Evolutionary conservation across 2,329 filamentous ascomycete species (phyloP).

Genomic region (Colletotrichum acutatum): DNA sequence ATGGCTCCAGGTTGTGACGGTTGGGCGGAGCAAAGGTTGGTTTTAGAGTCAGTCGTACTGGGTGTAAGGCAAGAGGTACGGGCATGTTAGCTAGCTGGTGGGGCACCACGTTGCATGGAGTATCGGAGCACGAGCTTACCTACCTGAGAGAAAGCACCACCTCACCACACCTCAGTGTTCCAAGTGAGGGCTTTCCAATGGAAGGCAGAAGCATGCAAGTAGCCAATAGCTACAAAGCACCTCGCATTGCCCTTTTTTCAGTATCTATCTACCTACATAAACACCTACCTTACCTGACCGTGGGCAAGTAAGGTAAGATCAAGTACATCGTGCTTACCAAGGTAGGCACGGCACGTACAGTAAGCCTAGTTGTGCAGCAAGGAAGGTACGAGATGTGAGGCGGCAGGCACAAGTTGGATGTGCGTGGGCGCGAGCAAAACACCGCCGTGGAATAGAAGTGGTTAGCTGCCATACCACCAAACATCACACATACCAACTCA

Average conservation of each 20-base stretch:
- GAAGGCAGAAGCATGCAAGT: background rate
- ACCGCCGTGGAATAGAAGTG: background rate
- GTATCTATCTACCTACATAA: no score
- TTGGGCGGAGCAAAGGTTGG: constrained; percentile 24
- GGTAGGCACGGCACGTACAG: background rate
- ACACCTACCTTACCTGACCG: no score
- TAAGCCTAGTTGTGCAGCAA: background rate
- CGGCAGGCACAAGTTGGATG: no score
- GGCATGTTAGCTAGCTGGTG: background rate
- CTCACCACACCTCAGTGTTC: background rate
- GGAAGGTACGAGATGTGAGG: background rate
- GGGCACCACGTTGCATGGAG: constrained; percentile 5
- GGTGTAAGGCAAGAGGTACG: background rate
- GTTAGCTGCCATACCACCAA: background rate
- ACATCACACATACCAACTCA: background rate
- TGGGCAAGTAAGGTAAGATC: no score
- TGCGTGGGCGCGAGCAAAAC: background rate
- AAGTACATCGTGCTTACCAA: background rate
- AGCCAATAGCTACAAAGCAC: background rate
- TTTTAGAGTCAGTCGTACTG: constrained; percentile 21
- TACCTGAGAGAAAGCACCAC: background rate
- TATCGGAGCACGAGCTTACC: background rate
- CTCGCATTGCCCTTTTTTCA: background rate
- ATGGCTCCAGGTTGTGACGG: constrained; percentile 4
- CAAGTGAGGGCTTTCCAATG: background rate